Conservation (phyloP, 805 yeast species). For the Maudiozyma turicensis region DNA sequence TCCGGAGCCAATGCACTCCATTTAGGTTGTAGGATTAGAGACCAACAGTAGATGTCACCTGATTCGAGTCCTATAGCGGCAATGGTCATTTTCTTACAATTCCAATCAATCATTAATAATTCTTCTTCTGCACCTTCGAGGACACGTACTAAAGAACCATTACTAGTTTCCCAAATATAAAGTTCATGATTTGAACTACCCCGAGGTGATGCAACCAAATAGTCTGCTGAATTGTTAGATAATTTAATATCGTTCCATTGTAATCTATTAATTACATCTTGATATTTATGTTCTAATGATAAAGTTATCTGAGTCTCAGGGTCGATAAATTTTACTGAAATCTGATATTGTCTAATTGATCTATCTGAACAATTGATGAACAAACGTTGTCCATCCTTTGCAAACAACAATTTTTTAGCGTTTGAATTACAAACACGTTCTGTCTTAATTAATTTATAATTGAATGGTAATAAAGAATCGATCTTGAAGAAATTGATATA, state of each 20-base stretch:
- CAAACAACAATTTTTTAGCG: constrained; percentile 56
- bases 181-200: constrained; percentile 78
- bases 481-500: constrained; percentile 44
- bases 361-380: constrained; percentile 74
- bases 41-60: constrained; percentile 78
- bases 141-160: constrained; percentile 83
- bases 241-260: constrained; percentile 82
- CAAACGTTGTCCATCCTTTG: constrained; percentile 49
- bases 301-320: constrained; percentile 31
- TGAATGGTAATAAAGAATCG: not conserved
- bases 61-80: constrained; percentile 80
- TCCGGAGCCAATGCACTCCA: constrained; percentile 98
- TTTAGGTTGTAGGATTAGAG: constrained; percentile 71
- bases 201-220: constrained; percentile 77
- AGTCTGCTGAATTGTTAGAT: constrained; percentile 67
- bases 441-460: no score
- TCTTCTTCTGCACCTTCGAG: constrained; percentile 85
- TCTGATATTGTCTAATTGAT: constrained; percentile 47
- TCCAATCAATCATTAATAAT: constrained; percentile 80
- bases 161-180: constrained; percentile 83
- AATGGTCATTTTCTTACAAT: constrained; percentile 59
- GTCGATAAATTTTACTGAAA: not conserved
- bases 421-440: constrained; percentile 54
- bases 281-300: constrained; percentile 71
- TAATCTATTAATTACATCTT: constrained; percentile 77